Evolutionary conservation across 2,329 filamentous ascomycete species (phyloP), one percentile per base, ranked within the genome.

Genomic region (Cercospora beticola): DNA sequence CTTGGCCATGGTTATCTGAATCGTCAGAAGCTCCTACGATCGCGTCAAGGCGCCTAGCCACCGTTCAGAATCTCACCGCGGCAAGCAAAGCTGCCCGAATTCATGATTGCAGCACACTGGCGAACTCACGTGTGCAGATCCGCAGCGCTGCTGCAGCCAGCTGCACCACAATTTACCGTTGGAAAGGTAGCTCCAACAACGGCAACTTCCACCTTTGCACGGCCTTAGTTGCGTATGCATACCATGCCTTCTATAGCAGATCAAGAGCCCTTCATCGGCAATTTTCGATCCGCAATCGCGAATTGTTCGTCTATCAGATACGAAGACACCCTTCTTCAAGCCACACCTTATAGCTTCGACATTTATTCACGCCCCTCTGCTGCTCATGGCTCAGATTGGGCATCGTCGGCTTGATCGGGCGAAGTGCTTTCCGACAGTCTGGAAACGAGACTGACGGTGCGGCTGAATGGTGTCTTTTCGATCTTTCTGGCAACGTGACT

Each of bases 391-490:
- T 54, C 23, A 18, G 26, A 36, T 43, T 61, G 52, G 40, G 23
- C 64, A 49, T 49, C 56, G 30, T 30, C 62, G 46, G 46, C 66
- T 60, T 52, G 36, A 68, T 64, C 56, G 52, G 62, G 62, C 33
- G 62, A 46, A 18, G 54, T 43, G 62, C 31, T 40, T 40, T 18
- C 62, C 62, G 62, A 18, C 62, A 46, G 36, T 26, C 5, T 65
- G 62, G 62, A 65, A 49, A 31, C 62, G 62, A 65, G 62, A 58
- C 54, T 54, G 52, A 14, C 62, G 52, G 52, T 43, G 26, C 62
- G 49, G 46, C 49, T 16, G 33, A n/a, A 3, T 23, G 28, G 21
- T 57, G 33, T 18, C 31, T 14, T 58, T 58, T 33, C 14, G 7
- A 40, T 28, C 28, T 46, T 36, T 46, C 52, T 36, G 31, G 49